Percentiles rank a stretch among this genome's conserved stretches.
Conservation (phyloP, 192 early-diverging fungal genomes). For the Coemansia furcata region DNA sequence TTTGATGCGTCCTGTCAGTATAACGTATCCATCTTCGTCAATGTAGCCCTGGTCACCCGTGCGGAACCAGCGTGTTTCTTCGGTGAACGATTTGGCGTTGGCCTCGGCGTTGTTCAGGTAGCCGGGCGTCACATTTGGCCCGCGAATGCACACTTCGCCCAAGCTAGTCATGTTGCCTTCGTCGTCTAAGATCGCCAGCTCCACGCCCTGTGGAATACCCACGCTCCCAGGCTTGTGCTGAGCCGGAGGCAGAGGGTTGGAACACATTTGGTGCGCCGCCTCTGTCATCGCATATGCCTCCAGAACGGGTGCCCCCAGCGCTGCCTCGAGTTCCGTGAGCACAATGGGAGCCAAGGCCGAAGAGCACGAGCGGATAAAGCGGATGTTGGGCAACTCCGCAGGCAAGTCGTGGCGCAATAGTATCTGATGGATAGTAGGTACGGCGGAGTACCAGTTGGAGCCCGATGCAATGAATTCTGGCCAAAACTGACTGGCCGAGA, state of each 20-base stretch:
- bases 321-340: constrained; percentile 62
- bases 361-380: constrained; percentile 82
- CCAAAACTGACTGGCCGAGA: constrained; percentile 76
- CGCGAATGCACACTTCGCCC: constrained; percentile 86
- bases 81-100: constrained; percentile 60
- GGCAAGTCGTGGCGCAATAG: constrained; percentile 55
- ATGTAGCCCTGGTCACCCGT: constrained; percentile 83
- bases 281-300: constrained; percentile 89
- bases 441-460: constrained; percentile 73
- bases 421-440: constrained; percentile 87
- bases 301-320: constrained; percentile 68
- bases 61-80: constrained; percentile 69
- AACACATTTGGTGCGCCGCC: constrained; percentile 86
- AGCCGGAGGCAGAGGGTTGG: constrained; percentile 69
- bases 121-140: constrained; percentile 75
- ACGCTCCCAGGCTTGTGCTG: constrained; percentile 77
- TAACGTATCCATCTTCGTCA: constrained; percentile 74
- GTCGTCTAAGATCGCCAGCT: constrained; percentile 65
- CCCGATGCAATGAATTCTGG: constrained; percentile 59
- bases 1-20: constrained; percentile 84
- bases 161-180: constrained; percentile 20
- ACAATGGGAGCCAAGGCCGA: constrained; percentile 70
- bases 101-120: constrained; percentile 72
- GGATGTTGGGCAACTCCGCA: constrained; percentile 46
- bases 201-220: constrained; percentile 73